phyloP scores from a whole-genome alignment of 2,329 filamentous ascomycete species.

The Blumeriella jaapii region DNA sequence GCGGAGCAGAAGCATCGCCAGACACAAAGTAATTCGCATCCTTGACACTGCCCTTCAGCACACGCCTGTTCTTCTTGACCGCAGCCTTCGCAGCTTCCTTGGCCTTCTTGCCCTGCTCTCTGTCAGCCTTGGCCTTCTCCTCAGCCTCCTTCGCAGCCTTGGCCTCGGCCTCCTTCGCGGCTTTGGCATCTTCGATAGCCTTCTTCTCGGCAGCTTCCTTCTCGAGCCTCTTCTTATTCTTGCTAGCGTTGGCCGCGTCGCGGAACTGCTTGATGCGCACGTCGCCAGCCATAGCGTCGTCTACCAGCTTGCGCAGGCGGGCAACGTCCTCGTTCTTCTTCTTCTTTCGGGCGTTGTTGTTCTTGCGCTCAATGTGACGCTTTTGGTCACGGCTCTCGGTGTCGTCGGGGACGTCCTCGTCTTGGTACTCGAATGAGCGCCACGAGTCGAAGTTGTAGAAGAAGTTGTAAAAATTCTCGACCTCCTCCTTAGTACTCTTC shows the following conservation, averaged over 20 bases:
- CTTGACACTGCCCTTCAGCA: constrained; percentile 87
- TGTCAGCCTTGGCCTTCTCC: constrained; percentile 72
- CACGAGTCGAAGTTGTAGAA: constrained; percentile 99
- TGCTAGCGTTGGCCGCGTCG: constrained; percentile 79
- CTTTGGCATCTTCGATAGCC: constrained; percentile 71
- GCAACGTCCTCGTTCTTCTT: constrained; percentile 97
- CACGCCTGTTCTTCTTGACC: constrained; percentile 99
- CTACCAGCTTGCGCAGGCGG: constrained; percentile 79
- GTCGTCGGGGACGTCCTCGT: constrained; percentile 97
- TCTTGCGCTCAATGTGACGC: constrained; percentile 96
- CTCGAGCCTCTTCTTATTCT: constrained; percentile 90
- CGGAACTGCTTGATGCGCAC: constrained; percentile 98
- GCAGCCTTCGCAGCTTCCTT: constrained; percentile 99
- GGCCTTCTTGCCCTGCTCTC: constrained; percentile 81
- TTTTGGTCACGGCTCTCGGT: constrained; percentile 99
- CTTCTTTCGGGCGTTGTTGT: constrained; percentile 95
- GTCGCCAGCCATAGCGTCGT: constrained; percentile 72
- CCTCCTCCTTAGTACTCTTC: constrained; percentile 75
- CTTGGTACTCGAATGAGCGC: constrained; percentile 94
- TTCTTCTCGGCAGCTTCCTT: constrained; percentile 87
- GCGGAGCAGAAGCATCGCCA: constrained; percentile 58
- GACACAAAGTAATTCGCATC: constrained; percentile 91
- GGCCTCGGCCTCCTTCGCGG: constrained; percentile 75
- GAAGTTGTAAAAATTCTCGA: constrained; percentile 98
- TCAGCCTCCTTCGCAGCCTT: constrained; percentile 73